Percentiles rank a stretch among this genome's conserved stretches.
These are phyloP conservation scores for Oryza rufipogon DNA, from an alignment of 176 grass and related monocot genomes.

Conservation along the genomic window DNA sequence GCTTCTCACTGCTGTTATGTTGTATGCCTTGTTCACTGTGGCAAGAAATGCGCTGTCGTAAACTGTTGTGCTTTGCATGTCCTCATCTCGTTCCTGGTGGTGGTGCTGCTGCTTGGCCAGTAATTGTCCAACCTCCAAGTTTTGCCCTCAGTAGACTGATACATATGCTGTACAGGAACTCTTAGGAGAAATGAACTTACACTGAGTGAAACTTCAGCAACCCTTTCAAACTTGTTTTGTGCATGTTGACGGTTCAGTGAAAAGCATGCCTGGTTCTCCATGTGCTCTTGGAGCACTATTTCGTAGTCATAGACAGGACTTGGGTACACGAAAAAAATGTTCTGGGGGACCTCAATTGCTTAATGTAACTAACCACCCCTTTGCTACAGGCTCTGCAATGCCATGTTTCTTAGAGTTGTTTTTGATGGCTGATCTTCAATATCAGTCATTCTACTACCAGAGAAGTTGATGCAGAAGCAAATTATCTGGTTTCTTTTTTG, in stretches of 20 bases:
- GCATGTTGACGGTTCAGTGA: not conserved
- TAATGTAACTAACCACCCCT: conserved; percentile 10
- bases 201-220: not conserved
- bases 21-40: conserved; percentile 33
- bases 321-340: not conserved
- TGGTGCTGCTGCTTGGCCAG: conserved; percentile 6
- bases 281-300: conserved; percentile 2
- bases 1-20: conserved; percentile 36
- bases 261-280: not conserved
- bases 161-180: conserved; percentile 34
- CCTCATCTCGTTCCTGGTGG: conserved; percentile 13
- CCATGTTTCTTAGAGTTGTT: not conserved
- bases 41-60: conserved; percentile 38
- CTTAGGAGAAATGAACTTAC: conserved; percentile 5
- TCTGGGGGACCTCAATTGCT: not conserved
- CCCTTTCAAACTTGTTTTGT: conserved; percentile 28
- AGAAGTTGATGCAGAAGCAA: not conserved
- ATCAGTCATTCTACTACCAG: conserved; percentile 1
- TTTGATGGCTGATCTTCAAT: not conserved
- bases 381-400: not conserved
- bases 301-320: not conserved
- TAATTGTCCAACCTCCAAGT: conserved; percentile 28
- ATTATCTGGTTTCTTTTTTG: not conserved
- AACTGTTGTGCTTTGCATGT: conserved; percentile 3
- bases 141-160: conserved; percentile 20